Conservation (phyloP, 345 rosid species). For the Salix viminalis region DNA sequence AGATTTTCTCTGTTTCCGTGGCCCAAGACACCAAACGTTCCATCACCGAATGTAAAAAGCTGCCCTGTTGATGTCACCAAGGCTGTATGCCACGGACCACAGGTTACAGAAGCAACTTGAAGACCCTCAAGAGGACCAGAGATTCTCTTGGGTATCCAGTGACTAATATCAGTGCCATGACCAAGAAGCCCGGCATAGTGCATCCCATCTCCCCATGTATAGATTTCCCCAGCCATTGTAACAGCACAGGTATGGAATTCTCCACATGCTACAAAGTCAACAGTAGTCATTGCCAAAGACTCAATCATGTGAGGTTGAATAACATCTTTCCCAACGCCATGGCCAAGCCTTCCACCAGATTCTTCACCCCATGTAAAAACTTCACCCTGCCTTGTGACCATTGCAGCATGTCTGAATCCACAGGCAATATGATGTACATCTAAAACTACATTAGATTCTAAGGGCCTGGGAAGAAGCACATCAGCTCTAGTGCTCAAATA, state of each 20-base stretch:
- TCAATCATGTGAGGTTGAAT: constrained; percentile 74
- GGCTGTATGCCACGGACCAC: constrained; percentile 99
- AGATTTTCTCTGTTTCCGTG: constrained; percentile 76
- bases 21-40: constrained; percentile 91
- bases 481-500: constrained; percentile 59
- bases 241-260: constrained; percentile 96
- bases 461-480: constrained; percentile 67
- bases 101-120: constrained; percentile 73
- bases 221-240: constrained; percentile 84
- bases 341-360: constrained; percentile 95
- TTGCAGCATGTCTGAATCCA: constrained; percentile 86
- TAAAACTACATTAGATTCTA: constrained; percentile 78
- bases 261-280: constrained; percentile 89
- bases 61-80: constrained; percentile 77
- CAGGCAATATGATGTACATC: constrained; percentile 89
- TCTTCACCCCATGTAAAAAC: constrained; percentile 97
- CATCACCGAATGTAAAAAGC: constrained; percentile 95
- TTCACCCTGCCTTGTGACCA: constrained; percentile 91
- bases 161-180: constrained; percentile 79
- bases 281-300: constrained; percentile 53
- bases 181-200: constrained; percentile 94
- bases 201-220: constrained; percentile 96
- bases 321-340: constrained; percentile 75
- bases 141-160: constrained; percentile 97
- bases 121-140: constrained; percentile 93